These are phyloP conservation scores for Aspergillus flavus DNA, from an alignment of 2,329 filamentous ascomycete species.

Conservation along the genomic window DNA sequence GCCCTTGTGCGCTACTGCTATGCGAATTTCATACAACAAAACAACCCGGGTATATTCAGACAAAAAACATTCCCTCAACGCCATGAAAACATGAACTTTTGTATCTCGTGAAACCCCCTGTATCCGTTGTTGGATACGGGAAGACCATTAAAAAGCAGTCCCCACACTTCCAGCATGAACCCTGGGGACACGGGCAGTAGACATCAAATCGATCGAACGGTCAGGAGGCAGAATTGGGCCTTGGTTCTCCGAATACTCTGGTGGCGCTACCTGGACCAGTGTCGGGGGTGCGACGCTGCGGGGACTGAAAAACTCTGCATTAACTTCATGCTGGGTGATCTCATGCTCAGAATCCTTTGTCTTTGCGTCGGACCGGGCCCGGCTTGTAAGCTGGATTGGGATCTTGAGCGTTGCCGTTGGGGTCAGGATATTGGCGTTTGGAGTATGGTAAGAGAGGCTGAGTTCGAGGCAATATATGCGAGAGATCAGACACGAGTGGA, in stretches of 20 bases:
- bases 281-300: constrained; percentile 16
- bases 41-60: neutral
- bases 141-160: neutral
- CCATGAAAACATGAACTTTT: neutral
- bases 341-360: constrained; percentile 8
- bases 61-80: neutral
- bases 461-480: constrained; percentile 65
- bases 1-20: neutral
- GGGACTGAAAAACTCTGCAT: constrained; percentile 26
- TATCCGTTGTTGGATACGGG: neutral
- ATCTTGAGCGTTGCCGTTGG: constrained; percentile 45
- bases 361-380: constrained; percentile 10
- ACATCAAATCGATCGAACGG: neutral
- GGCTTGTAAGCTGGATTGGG: constrained; percentile 46
- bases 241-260: neutral
- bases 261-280: neutral
- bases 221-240: neutral
- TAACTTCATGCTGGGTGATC: constrained; percentile 23
- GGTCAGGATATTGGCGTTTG: constrained; percentile 44
- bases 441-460: constrained; percentile 57
- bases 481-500: constrained; percentile 69
- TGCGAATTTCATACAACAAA: neutral
- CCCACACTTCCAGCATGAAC: neutral
- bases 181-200: neutral
- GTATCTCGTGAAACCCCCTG: neutral